A percentile compares a stretch with the other conserved stretches of the same genome.
Evolutionary conservation across 768 basidiomycete genomes (phyloP).

Genomic region (Candolleomyces eurysporus): DNA sequence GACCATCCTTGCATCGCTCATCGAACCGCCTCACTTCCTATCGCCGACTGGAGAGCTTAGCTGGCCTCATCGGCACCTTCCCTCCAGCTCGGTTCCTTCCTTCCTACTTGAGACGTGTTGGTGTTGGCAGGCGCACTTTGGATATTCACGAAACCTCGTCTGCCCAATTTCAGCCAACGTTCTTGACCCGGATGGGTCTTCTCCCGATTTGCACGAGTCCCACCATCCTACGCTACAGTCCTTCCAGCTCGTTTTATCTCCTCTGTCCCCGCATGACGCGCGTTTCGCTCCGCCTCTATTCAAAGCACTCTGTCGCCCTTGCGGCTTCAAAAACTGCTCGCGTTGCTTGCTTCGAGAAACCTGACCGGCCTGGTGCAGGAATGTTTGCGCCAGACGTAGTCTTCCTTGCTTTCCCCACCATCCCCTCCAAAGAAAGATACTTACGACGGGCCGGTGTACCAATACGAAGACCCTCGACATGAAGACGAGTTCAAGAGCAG

Average conservation of each 20-base stretch:
- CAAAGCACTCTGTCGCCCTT: slow-evolving; percentile 17
- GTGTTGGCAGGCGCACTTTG: no score
- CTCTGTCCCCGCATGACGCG: slow-evolving; percentile 27
- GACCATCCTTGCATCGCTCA: no score
- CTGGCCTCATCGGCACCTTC: no score
- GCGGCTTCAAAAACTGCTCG: slow-evolving; percentile 35
- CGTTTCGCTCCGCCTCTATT: slow-evolving; percentile 34
- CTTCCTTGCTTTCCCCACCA: slow-evolving; percentile 25
- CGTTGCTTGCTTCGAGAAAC: slow-evolving; percentile 36
- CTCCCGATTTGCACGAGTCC: no score
- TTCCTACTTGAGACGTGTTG: no score
- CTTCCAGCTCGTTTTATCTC: slow-evolving; percentile 2
- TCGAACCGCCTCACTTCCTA: no score
- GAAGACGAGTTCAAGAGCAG: slow-evolving; percentile 20
- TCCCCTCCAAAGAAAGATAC: not conserved
- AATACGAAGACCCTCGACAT: no score
- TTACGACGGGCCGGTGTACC: slow-evolving; percentile 1
- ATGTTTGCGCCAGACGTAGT: slow-evolving; percentile 43
- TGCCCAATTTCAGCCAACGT: no score
- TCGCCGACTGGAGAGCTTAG: no score
- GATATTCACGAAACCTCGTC: no score
- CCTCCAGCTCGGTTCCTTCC: no score
- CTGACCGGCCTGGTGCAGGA: slow-evolving; percentile 38
- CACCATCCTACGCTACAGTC: slow-evolving; percentile 2
- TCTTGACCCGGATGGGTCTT: no score